phyloP scores from a whole-genome alignment of 306 rosid species.

The Quercus parvula region DNA sequence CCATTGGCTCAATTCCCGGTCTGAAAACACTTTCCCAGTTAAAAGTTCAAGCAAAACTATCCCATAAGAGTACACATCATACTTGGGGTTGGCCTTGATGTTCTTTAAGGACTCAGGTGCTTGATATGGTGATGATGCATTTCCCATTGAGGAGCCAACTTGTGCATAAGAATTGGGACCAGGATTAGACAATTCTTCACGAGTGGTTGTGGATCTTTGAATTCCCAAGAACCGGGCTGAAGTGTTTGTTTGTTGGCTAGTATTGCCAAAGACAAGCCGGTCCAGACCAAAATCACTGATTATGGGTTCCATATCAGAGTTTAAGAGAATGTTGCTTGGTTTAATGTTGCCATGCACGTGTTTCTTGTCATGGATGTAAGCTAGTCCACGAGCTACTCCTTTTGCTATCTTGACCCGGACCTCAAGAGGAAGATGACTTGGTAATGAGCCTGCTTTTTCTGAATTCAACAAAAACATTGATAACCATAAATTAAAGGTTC shows the following conservation, averaged over 20 bases:
- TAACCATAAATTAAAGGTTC: neutral
- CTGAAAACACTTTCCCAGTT: slow-evolving; percentile 54
- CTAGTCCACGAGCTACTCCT: slow-evolving; percentile 74
- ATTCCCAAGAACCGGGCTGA: slow-evolving; percentile 44
- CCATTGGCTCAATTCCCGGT: slow-evolving; percentile 63
- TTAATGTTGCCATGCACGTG: slow-evolving; percentile 78
- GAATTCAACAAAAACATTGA: neutral
- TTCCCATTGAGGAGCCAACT: slow-evolving; percentile 6
- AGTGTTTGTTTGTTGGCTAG: slow-evolving; percentile 29
- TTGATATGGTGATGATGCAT: slow-evolving; percentile 39
- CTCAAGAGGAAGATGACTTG: slow-evolving; percentile 51
- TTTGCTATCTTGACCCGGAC: slow-evolving; percentile 65
- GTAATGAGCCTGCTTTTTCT: slow-evolving; percentile 66
- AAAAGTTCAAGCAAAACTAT: slow-evolving; percentile 73
- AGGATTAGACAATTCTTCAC: slow-evolving; percentile 14
- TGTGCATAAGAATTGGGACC: slow-evolving; percentile 40
- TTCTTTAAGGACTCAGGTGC: slow-evolving; percentile 76
- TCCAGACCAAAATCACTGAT: slow-evolving; percentile 74
- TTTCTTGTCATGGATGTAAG: slow-evolving; percentile 81
- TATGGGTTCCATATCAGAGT: slow-evolving; percentile 61
- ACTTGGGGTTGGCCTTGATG: slow-evolving; percentile 54
- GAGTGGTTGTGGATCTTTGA: slow-evolving; percentile 28
- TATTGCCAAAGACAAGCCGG: slow-evolving; percentile 37
- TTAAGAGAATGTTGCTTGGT: slow-evolving; percentile 71
- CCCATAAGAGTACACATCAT: slow-evolving; percentile 94